phyloP scores from a whole-genome alignment of 2,329 filamentous ascomycete genomes.

The Aspergillus niger region DNA sequence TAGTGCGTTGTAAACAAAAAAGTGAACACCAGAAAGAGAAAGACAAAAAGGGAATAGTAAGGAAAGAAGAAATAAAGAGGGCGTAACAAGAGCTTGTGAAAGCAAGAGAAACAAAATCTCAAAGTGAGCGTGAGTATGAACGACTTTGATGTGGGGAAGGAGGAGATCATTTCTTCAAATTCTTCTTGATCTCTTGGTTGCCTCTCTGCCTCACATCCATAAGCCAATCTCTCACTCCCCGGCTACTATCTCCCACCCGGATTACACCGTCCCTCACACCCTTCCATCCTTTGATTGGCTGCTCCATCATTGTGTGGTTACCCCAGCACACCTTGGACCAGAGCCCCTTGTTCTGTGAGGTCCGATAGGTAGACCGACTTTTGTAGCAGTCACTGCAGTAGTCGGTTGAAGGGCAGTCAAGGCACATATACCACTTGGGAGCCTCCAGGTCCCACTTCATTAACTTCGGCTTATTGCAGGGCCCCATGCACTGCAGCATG shows the following conservation, averaged over 20 bases:
- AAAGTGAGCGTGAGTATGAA: no score
- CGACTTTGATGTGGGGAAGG: no score
- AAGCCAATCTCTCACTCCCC: not conserved
- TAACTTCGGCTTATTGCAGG: not conserved
- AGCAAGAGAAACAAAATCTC: not conserved
- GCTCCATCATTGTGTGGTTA: not conserved
- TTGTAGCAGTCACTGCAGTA: conserved; percentile 2
- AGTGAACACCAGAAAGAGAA: no score
- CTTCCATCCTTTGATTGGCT: not conserved
- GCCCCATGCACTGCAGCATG: not conserved
- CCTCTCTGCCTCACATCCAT: not conserved
- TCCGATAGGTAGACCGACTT: not conserved
- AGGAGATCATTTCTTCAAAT: not conserved
- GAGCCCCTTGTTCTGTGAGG: not conserved
- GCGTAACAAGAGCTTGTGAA: not conserved
- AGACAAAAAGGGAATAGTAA: no score
- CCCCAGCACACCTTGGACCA: conserved; percentile 3
- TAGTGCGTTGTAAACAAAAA: no score
- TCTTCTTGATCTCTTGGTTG: not conserved
- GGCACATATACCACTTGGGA: not conserved
- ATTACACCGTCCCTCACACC: not conserved
- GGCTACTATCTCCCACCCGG: not conserved
- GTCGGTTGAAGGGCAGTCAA: not conserved
- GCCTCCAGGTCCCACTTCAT: not conserved
- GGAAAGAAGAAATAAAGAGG: no score